phyloP scores from a whole-genome alignment of 1,284 basidiomycete genomes.

The Thelephora terrestris region DNA sequence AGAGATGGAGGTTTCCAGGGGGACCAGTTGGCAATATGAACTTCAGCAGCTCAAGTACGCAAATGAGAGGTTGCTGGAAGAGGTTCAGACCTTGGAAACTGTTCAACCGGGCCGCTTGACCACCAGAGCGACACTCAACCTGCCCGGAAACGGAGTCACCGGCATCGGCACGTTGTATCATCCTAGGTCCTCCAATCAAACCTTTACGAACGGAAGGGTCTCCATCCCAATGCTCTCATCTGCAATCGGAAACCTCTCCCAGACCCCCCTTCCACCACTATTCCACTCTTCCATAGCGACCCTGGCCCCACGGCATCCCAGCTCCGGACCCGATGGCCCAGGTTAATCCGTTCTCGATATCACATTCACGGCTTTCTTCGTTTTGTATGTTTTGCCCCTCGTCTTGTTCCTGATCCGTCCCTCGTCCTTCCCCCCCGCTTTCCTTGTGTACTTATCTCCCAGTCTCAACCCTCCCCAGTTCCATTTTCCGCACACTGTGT shows the following conservation, averaged over 20 bases:
- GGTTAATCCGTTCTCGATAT: background rate
- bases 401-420: background rate
- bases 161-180: background rate
- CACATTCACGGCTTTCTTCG: background rate
- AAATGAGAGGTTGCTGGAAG: constrained; percentile 65
- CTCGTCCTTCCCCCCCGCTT: constrained; percentile 1
- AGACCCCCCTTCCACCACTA: background rate
- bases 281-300: background rate
- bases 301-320: background rate
- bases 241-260: background rate
- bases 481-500: too few relatives aligned
- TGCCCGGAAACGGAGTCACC: background rate
- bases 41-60: constrained; percentile 74
- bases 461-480: too few relatives aligned
- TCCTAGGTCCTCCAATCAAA: constrained; percentile 16
- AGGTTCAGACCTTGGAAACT: constrained; percentile 48
- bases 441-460: too few relatives aligned
- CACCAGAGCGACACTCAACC: background rate
- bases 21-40: constrained; percentile 87
- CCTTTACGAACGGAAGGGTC: constrained; percentile 14
- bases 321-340: too few relatives aligned
- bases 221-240: constrained; percentile 2
- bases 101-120: background rate
- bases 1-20: constrained; percentile 56
- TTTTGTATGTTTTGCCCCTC: background rate